Percentiles rank a stretch among this genome's conserved stretches.
Conservation (phyloP, 1,284 basidiomycete species). For the Chalciporus piperatoides region DNA sequence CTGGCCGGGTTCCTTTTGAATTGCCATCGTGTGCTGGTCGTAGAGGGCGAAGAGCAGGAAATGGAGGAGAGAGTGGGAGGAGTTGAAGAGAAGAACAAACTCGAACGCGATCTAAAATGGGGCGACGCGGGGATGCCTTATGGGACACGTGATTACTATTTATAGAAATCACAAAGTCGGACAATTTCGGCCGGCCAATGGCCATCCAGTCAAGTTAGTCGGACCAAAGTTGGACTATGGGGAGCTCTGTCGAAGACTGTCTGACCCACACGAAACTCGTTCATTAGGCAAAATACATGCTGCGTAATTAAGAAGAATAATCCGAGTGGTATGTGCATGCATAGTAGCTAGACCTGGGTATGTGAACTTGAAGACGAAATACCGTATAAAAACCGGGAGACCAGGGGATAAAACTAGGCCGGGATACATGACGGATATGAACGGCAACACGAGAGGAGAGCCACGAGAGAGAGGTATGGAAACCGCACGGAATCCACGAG, state of each 20-base stretch:
- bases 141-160: neutral
- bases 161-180: neutral
- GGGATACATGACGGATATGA: conserved; percentile 15
- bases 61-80: conserved; percentile 11
- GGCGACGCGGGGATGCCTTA: neutral
- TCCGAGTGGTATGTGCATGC: conserved; percentile 18
- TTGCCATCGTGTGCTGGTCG: conserved; percentile 54
- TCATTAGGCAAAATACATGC: conserved; percentile 25
- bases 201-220: too few relatives aligned
- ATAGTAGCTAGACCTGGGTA: conserved; percentile 27
- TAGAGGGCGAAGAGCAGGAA: conserved; percentile 17
- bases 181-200: too few relatives aligned
- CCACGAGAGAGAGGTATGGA: conserved; percentile 24
- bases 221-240: too few relatives aligned
- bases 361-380: conserved; percentile 27
- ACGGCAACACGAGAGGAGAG: conserved; percentile 6
- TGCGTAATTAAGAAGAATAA: conserved; percentile 15
- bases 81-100: conserved; percentile 18
- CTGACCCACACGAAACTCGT: neutral
- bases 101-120: conserved; percentile 19
- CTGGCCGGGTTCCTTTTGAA: conserved; percentile 80
- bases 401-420: conserved; percentile 1
- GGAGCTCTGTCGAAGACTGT: too few relatives aligned
- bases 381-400: conserved; percentile 8
- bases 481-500: conserved; percentile 34